Percentiles rank a stretch among this genome's conserved stretches.
Evolutionary conservation across 371 early-diverging fungal species (phyloP).

Genomic region (Saksenaea oblongispora): DNA sequence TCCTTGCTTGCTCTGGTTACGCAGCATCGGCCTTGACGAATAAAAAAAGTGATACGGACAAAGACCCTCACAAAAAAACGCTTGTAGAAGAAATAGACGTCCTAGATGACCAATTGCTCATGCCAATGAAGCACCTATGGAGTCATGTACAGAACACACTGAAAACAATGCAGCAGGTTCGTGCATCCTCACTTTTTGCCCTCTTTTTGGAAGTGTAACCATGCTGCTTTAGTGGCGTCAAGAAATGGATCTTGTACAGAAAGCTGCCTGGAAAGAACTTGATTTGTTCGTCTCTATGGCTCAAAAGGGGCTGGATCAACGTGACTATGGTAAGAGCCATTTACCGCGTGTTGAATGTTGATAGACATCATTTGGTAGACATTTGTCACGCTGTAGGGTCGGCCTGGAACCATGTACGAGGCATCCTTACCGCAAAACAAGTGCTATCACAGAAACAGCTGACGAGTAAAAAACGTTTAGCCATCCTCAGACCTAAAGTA

Average conservation of each 20-base stretch:
- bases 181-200: background rate
- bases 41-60: background rate
- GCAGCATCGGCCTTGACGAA: background rate
- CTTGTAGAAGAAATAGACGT: background rate
- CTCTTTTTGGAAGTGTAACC: no score
- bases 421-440: background rate
- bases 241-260: background rate
- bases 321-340: background rate
- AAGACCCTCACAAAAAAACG: background rate
- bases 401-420: background rate
- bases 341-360: background rate
- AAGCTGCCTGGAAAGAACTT: background rate
- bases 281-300: background rate
- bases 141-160: background rate
- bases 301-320: background rate
- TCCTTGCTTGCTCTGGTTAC: background rate
- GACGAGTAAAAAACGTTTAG: background rate
- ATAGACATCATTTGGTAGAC: background rate
- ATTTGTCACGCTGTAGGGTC: background rate
- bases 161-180: background rate
- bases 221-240: conserved; percentile 1
- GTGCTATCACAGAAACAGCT: background rate
- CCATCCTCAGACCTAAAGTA: background rate
- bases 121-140: background rate
- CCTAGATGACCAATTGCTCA: background rate